Base-by-base conservation (phyloP, 2,329 filamentous ascomycete genomes). In the Cordyceps farinosa region DNA sequence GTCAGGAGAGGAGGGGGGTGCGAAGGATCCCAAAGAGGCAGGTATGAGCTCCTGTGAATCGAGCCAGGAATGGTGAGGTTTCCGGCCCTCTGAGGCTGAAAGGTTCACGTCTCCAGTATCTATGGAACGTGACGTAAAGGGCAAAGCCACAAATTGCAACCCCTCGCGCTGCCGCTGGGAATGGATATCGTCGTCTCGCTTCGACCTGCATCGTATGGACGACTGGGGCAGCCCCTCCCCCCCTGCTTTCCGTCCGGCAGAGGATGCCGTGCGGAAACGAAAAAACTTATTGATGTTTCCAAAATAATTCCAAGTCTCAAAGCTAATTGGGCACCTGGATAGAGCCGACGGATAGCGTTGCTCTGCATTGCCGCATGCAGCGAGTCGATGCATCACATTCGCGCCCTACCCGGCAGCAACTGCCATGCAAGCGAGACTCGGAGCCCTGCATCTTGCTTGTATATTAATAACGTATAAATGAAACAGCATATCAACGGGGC, bases 91-190 rank as follows among this genome's bases (percentile, higher is more conserved):
- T 53, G 58, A 61, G 58, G 58, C 58, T 61, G 58, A 61, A 53
- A 34, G 7, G 27, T 27, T 48, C 10, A 27, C 13, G 57, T 53
- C 48, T 45, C 58, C 48, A 53, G 58, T 61, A 52, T 52, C 27
- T 15, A 50, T 52, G 58, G 38, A 61, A 61, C 48, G 48, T 61
- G 58, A 61, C 58, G 58, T 53, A 60, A 38, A 57, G 11, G 22
- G 44, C 9, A 54, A 58, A 58, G 55, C 55, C 55, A 58, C 55
- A 58, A 38, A 58, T 27, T 36, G 29, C 32, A 48, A n/a, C 30
- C 55, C 54, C 42, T 57, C 54, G 42, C 54, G 3, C 42, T 57
- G 30, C 32, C 42, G 40, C 54, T 47, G 30, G n/a, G 30, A 57
- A 57, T 36, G 54, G 42, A 15, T 57, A 13, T 38, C 13, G 36